Base-by-base conservation (phyloP, 1,284 basidiomycete genomes). In the Ceratobasidium sp. region DNA sequence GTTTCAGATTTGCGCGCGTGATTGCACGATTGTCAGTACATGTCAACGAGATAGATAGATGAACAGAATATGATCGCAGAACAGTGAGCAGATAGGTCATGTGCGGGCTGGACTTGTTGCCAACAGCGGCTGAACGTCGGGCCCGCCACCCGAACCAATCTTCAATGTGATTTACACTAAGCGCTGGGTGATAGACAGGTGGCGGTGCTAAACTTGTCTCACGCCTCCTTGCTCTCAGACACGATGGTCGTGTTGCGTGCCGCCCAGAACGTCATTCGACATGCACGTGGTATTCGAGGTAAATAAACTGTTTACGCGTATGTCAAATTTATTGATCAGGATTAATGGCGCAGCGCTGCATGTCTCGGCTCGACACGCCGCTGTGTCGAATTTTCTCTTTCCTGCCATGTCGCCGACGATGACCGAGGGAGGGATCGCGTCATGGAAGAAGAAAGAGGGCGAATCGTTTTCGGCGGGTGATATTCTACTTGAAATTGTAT, bases 341-440 rank as follows among this genome's bases (percentile, higher is more conserved):
- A 64, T 36, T 24, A 33, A 59, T 22, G n/a, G 36, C 53, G 29
- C 79, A 93, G 91, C 85, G 75, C 79, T 93, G 65, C 91, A 91
- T 82, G 84, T 86, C 54, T 87, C 89, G 29, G 80, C 83, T 54
- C 79, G 81, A 69, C 88, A 91, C 57, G 82, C 82, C 79, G 93
- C 89, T 41, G 86, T 93, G 63, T 90, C 92, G 51, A 89, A 89
- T 75, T 87, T 96, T 76, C 84, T 88, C 77, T 96, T 96, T 93
- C 94, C 94, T n/a, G 94, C 94, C 78, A 98, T 99, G 96, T 97
- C 95, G 1, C 97, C 97, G 22, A 99, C 97, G 6, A 99, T 99
- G 97, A 97, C 95, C 6, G 97, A 98, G 83, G 97, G 97, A 77
- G 96, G 95, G 17, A 96, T 99, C 78, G 87, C 95, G 0, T 86